Evolutionary conservation across 768 basidiomycete genomes (phyloP).

Genomic region (Cystofilobasidium bisporidii): DNA sequence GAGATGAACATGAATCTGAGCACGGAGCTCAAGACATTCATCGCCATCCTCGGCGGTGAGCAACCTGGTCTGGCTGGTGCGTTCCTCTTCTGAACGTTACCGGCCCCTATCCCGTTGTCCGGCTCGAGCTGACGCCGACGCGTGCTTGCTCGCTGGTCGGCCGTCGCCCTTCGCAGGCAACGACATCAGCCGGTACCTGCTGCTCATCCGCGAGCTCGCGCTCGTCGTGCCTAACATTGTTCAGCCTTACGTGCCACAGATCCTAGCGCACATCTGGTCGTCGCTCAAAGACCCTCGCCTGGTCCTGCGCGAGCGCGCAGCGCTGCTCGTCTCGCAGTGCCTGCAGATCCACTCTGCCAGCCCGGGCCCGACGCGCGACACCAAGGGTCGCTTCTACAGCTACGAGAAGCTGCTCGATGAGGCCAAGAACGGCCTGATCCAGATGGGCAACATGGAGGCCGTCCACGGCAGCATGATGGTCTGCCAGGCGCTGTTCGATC

Average conservation of each 20-base stretch:
- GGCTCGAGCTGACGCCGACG: neutral
- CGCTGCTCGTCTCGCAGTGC: conserved; percentile 19
- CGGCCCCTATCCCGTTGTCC: neutral
- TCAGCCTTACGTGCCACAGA: conserved; percentile 72
- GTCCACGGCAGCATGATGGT: conserved; percentile 89
- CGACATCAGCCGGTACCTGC: conserved; percentile 80
- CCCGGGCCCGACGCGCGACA: conserved; percentile 58
- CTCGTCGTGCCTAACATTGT: conserved; percentile 78
- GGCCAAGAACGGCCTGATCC: conserved; percentile 64
- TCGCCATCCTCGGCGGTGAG: conserved; percentile 7
- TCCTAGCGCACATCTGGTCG: conserved; percentile 85
- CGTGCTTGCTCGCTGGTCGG: neutral
- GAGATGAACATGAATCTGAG: conserved; percentile 7
- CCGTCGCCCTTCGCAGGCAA: conserved; percentile 6
- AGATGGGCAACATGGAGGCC: conserved; percentile 68
- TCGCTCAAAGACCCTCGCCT: conserved; percentile 75
- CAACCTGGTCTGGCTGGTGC: conserved; percentile 18
- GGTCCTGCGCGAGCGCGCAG: conserved; percentile 16
- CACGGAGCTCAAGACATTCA: conserved; percentile 7
- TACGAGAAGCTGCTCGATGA: conserved; percentile 77
- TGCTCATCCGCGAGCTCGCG: conserved; percentile 88
- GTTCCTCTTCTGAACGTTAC: neutral
- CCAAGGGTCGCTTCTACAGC: conserved; percentile 49
- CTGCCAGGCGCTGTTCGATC: conserved; percentile 78
- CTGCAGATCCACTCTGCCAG: conserved; percentile 31